Conservation (phyloP, 768 basidiomycete species). For the Tephrocybe sp. region DNA sequence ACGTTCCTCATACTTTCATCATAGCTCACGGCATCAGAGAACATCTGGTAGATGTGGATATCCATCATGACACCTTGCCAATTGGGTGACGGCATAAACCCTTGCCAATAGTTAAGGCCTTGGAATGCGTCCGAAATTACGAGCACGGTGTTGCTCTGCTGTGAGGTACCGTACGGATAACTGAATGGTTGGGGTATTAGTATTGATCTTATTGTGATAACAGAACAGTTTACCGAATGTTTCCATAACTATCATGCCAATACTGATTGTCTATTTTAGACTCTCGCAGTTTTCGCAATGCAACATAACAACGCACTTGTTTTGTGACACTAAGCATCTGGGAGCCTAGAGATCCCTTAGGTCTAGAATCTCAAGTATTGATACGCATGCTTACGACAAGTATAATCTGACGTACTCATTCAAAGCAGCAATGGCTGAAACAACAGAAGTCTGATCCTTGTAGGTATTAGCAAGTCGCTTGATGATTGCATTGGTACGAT, state of each 20-base stretch:
- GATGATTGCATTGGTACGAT: constrained; percentile 66
- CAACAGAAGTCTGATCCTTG: constrained; percentile 47
- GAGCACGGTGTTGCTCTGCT: constrained; percentile 62
- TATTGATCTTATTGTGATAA: not conserved
- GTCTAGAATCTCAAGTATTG: constrained; percentile 38
- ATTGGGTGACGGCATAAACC: constrained; percentile 51
- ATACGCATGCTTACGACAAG: not conserved
- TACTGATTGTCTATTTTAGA: constrained; percentile 41
- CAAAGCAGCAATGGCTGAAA: constrained; percentile 68
- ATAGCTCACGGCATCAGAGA: constrained; percentile 51
- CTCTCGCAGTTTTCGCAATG: not conserved
- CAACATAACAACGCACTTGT: constrained; percentile 34
- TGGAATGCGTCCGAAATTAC: constrained; percentile 83
- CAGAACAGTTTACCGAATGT: constrained; percentile 50
- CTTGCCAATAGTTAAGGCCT: constrained; percentile 64
- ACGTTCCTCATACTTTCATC: not conserved
- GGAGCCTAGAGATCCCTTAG: constrained; percentile 63
- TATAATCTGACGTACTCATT: constrained; percentile 61
- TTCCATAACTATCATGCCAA: constrained; percentile 73
- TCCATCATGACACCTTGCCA: constrained; percentile 73
- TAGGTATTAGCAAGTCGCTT: constrained; percentile 60
- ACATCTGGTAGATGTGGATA: constrained; percentile 79
- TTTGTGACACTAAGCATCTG: constrained; percentile 46
- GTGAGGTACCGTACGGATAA: constrained; percentile 31
- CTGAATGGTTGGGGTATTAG: constrained; percentile 19